phyloP scores from a whole-genome alignment of 805 yeast species.

The Pichia eremophila region DNA sequence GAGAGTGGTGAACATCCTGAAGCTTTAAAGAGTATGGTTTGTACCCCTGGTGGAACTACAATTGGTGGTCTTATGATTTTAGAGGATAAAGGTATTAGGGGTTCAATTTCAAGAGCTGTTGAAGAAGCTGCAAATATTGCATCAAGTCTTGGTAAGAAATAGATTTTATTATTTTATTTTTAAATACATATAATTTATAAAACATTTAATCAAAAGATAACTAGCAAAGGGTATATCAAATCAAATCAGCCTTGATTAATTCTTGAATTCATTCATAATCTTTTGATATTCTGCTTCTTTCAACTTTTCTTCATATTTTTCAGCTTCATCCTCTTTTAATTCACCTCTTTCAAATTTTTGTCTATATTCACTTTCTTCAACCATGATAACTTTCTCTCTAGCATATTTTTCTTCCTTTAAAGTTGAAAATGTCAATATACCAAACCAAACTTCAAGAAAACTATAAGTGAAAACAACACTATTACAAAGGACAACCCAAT shows the following conservation, averaged over 20 bases:
- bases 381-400: slow-evolving; percentile 29
- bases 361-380: slow-evolving; percentile 14
- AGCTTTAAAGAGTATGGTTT: slow-evolving; percentile 73
- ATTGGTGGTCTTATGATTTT: slow-evolving; percentile 88
- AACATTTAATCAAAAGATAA: too few species aligned
- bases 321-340: slow-evolving; percentile 13
- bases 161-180: background rate
- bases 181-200: background rate
- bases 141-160: slow-evolving; percentile 43
- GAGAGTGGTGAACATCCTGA: slow-evolving; percentile 83
- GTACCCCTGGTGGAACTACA: slow-evolving; percentile 98
- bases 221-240: background rate
- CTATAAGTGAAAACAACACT: slow-evolving; percentile 50
- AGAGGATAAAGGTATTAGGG: slow-evolving; percentile 86
- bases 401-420: slow-evolving; percentile 55
- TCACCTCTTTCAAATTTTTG: slow-evolving; percentile 24
- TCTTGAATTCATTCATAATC: slow-evolving; percentile 24
- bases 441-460: slow-evolving; percentile 63
- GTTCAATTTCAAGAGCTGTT: slow-evolving; percentile 80
- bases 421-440: slow-evolving; percentile 50
- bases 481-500: slow-evolving; percentile 44
- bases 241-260: background rate
- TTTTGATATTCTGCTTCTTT: slow-evolving; percentile 24
- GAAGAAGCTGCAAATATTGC: slow-evolving; percentile 89
- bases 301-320: slow-evolving; percentile 16